Conservation (phyloP, 2,329 filamentous ascomycete species). For the Incumbomyces lentus region DNA sequence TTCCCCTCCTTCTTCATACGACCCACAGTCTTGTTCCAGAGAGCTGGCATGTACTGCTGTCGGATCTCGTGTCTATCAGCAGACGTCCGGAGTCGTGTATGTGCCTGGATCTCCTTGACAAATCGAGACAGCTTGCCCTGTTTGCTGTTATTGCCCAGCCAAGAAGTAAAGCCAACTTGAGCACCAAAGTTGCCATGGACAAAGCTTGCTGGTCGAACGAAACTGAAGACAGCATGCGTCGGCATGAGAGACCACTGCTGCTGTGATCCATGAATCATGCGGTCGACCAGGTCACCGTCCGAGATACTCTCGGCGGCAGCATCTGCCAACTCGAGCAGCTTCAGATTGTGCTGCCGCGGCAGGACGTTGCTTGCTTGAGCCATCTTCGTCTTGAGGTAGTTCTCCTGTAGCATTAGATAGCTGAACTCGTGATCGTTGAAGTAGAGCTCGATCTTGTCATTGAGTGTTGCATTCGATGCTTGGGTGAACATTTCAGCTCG, state of each 20-base stretch:
- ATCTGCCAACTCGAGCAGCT: constrained; percentile 75
- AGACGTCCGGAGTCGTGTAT: constrained; percentile 85
- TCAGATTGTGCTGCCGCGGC: constrained; percentile 62
- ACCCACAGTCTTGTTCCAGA: constrained; percentile 73
- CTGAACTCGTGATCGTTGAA: constrained; percentile 99
- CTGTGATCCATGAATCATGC: constrained; percentile 96
- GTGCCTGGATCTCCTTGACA: constrained; percentile 88
- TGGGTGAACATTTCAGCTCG: constrained; percentile 75
- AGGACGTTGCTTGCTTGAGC: constrained; percentile 51
- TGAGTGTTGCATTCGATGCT: constrained; percentile 74
- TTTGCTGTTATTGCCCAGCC: constrained; percentile 94
- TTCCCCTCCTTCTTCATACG: constrained; percentile 68
- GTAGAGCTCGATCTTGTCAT: constrained; percentile 97
- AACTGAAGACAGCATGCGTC: constrained; percentile 88
- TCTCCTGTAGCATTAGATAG: constrained; percentile 95
- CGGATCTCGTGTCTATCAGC: constrained; percentile 89
- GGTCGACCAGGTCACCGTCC: constrained; percentile 88
- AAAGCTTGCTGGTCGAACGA: constrained; percentile 82
- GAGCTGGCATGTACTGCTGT: constrained; percentile 81
- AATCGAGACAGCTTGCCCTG: constrained; percentile 64
- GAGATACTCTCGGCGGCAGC: constrained; percentile 91
- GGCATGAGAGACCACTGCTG: constrained; percentile 99
- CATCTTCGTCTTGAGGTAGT: constrained; percentile 80
- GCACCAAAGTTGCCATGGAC: constrained; percentile 66
- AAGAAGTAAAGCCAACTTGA: constrained; percentile 68